Percentiles rank a stretch among this genome's conserved stretches.
These are phyloP conservation scores for Sarcodon aspratus DNA, from an alignment of 768 basidiomycete genomes.

Conservation along the genomic window DNA sequence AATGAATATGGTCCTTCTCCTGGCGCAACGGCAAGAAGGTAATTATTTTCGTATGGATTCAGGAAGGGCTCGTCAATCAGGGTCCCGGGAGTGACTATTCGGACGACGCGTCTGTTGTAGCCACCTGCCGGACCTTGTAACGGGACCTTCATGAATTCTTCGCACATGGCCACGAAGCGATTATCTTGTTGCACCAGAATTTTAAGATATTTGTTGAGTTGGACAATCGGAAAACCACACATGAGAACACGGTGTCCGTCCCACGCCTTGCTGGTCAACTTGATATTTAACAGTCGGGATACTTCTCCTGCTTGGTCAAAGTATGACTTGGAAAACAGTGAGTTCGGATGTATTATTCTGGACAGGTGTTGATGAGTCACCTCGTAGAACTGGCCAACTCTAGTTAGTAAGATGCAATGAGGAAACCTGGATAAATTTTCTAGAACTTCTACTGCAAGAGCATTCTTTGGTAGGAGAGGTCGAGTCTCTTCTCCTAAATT, in stretches of 20 bases:
- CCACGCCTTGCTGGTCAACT: slow-evolving; percentile 71
- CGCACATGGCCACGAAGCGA: slow-evolving; percentile 86
- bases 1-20: slow-evolving; percentile 1
- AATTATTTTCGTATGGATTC: slow-evolving; percentile 81
- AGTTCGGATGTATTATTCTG: not conserved
- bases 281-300: slow-evolving; percentile 68
- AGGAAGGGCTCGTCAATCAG: slow-evolving; percentile 87
- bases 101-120: slow-evolving; percentile 73
- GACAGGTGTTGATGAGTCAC: slow-evolving; percentile 24
- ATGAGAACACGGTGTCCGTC: slow-evolving; percentile 59
- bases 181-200: slow-evolving; percentile 73
- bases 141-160: slow-evolving; percentile 62
- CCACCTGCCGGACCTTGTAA: slow-evolving; percentile 37
- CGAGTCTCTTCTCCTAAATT: not conserved
- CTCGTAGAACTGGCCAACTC: slow-evolving; percentile 95
- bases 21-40: slow-evolving; percentile 57
- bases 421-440: slow-evolving; percentile 68
- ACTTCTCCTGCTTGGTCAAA: slow-evolving; percentile 85
- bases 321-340: slow-evolving; percentile 54
- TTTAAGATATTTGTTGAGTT: slow-evolving; percentile 83
- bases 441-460: slow-evolving; percentile 60
- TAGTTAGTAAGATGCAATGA: slow-evolving; percentile 81
- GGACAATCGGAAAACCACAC: slow-evolving; percentile 84
- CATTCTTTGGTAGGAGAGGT: slow-evolving; percentile 22
- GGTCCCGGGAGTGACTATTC: slow-evolving; percentile 89